These are phyloP conservation scores for Salix purpurea DNA, from an alignment of 345 rosid species.

Conservation along the genomic window DNA sequence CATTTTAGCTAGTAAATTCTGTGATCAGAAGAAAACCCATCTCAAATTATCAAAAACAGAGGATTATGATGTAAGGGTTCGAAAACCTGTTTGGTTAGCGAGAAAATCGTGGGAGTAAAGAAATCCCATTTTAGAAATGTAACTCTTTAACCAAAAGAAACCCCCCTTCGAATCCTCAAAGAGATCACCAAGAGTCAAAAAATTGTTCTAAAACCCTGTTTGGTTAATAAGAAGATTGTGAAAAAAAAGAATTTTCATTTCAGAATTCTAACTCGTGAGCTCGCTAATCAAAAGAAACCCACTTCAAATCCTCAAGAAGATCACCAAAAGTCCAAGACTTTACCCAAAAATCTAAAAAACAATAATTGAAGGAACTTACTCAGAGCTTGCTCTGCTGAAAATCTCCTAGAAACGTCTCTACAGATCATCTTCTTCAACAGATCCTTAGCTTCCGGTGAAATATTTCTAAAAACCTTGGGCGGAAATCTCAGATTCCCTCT, in stretches of 20 bases:
- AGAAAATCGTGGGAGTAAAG: background rate
- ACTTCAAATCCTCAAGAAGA: background rate
- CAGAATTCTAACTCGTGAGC: background rate
- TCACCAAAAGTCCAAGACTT: background rate
- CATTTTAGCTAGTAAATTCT: background rate
- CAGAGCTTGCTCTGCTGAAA: slow-evolving; percentile 30
- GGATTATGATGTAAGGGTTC: no score
- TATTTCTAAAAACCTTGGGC: slow-evolving; percentile 8
- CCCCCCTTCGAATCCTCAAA: background rate
- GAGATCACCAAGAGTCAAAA: background rate
- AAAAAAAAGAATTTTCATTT: background rate
- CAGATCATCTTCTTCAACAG: slow-evolving; percentile 23
- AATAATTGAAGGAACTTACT: slow-evolving; percentile 9
- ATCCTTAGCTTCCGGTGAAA: slow-evolving; percentile 27
- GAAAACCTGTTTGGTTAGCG: background rate
- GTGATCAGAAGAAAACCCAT: background rate
- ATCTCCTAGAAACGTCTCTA: slow-evolving; percentile 24
- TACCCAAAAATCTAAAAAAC: background rate
- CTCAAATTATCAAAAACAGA: background rate
- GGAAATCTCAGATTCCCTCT: slow-evolving; percentile 32
- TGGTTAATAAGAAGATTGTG: background rate
- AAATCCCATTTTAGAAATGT: background rate
- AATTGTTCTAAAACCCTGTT: background rate
- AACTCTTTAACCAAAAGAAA: background rate
- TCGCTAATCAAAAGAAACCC: background rate